Evolutionary conservation across 495 filamentous ascomycete species (phyloP).

Genomic region (Cercophora sp.): DNA sequence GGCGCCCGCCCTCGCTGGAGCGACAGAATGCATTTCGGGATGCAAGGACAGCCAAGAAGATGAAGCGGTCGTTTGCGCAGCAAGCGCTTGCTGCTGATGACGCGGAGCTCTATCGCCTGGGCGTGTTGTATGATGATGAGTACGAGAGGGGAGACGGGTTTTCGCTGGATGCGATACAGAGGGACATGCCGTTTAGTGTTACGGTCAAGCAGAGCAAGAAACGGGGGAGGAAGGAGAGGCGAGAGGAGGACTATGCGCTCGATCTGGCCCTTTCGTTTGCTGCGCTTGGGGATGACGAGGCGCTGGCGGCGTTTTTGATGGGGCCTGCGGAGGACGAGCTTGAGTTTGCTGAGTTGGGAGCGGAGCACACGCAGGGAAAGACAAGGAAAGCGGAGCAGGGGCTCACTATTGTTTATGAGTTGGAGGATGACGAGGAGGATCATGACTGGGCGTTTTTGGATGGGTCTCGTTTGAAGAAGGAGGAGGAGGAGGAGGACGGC

Average conservation of each 20-base stretch:
- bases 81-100: constrained; percentile 7
- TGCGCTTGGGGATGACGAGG: constrained; percentile 26
- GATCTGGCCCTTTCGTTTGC: constrained; percentile 26
- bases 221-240: constrained; percentile 14
- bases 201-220: constrained; percentile 28
- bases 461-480: background rate
- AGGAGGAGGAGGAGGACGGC: background rate
- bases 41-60: constrained; percentile 13
- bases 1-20: constrained; percentile 33
- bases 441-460: constrained; percentile 20
- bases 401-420: constrained; percentile 2
- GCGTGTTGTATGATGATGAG: constrained; percentile 39
- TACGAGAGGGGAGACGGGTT: constrained; percentile 32
- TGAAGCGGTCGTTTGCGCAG: background rate
- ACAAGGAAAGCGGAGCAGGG: background rate
- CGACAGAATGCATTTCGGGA: constrained; percentile 43
- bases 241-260: constrained; percentile 1
- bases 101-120: constrained; percentile 34
- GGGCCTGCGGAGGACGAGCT: background rate
- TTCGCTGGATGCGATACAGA: constrained; percentile 30
- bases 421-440: background rate
- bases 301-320: constrained; percentile 25
- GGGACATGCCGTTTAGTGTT: constrained; percentile 23
- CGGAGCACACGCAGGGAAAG: background rate
- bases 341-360: background rate